A percentile compares a stretch with the other conserved stretches of the same genome.
Conservation (phyloP, 73 alveolate genomes). For the Tetrahymena borealis region DNA sequence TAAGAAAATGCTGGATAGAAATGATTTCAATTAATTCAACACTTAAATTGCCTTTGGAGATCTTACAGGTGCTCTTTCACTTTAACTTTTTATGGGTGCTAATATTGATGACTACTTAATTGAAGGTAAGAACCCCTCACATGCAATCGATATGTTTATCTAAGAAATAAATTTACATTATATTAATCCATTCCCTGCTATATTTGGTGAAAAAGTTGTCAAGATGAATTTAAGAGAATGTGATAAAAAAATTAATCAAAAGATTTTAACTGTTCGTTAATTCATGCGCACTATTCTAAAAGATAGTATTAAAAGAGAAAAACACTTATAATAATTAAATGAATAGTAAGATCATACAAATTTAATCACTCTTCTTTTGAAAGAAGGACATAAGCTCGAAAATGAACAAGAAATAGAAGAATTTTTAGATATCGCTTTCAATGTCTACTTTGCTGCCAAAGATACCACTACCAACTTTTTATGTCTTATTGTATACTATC, state of each 20-base stretch:
- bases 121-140: too few relatives aligned
- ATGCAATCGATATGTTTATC: too few relatives aligned
- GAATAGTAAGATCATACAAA: background rate
- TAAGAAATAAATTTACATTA: too few relatives aligned
- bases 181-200: too few relatives aligned
- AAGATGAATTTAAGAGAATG: too few relatives aligned
- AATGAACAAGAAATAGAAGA: background rate
- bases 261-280: too few relatives aligned
- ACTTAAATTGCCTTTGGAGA: background rate
- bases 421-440: background rate
- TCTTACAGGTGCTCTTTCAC: background rate
- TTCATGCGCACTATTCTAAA: background rate
- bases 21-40: background rate
- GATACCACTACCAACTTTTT: background rate
- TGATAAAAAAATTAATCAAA: too few relatives aligned
- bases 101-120: too few relatives aligned
- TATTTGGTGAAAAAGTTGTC: too few relatives aligned
- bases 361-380: background rate
- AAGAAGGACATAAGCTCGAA: background rate
- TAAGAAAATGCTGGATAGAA: background rate
- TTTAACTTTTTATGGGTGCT: too few relatives aligned
- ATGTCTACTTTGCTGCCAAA: background rate
- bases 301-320: background rate
- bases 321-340: too few relatives aligned
- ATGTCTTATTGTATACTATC: background rate